phyloP scores from a whole-genome alignment of 768 basidiomycete genomes.

The Goffeauzyma gilvescens region DNA sequence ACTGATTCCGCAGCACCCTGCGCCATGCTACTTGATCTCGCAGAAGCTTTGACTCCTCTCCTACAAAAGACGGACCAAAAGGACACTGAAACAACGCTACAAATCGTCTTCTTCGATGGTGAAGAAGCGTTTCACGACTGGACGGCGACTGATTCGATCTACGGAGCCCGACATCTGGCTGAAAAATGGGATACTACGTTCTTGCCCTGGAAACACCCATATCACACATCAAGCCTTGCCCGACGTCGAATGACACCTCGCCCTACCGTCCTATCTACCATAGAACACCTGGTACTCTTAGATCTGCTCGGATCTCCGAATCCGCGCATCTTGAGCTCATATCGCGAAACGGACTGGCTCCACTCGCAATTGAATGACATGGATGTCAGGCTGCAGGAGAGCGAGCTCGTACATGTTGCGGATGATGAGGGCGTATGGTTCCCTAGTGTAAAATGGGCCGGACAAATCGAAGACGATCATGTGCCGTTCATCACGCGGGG shows the following conservation, averaged over 20 bases:
- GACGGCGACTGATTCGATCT: slow-evolving; percentile 76
- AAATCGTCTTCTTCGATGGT: slow-evolving; percentile 89
- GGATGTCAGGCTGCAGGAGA: slow-evolving; percentile 54
- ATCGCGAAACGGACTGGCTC: slow-evolving; percentile 76
- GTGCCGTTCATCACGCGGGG: slow-evolving; percentile 67
- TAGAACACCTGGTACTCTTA: slow-evolving; percentile 80
- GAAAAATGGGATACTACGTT: slow-evolving; percentile 60
- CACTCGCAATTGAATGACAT: slow-evolving; percentile 55
- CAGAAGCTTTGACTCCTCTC: slow-evolving; percentile 50
- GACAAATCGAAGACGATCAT: slow-evolving; percentile 70
- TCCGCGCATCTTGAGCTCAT: slow-evolving; percentile 64
- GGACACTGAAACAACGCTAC: slow-evolving; percentile 70
- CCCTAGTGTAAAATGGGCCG: slow-evolving; percentile 20
- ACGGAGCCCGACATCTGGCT: slow-evolving; percentile 87
- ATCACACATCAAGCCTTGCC: slow-evolving; percentile 38
- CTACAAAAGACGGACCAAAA: slow-evolving; percentile 39
- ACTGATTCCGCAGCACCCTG: slow-evolving; percentile 94
- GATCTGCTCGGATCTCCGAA: slow-evolving; percentile 68
- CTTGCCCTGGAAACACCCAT: slow-evolving; percentile 39
- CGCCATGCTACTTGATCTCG: slow-evolving; percentile 80
- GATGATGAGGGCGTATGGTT: slow-evolving; percentile 19
- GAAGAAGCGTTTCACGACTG: slow-evolving; percentile 88
- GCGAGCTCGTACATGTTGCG: slow-evolving; percentile 37
- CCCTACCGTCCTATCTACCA: slow-evolving; percentile 49
- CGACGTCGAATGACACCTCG: slow-evolving; percentile 35